These are phyloP conservation scores for Monotropa hypopitys DNA, from an alignment of 179 eudicot genomes.

Conservation along the genomic window DNA sequence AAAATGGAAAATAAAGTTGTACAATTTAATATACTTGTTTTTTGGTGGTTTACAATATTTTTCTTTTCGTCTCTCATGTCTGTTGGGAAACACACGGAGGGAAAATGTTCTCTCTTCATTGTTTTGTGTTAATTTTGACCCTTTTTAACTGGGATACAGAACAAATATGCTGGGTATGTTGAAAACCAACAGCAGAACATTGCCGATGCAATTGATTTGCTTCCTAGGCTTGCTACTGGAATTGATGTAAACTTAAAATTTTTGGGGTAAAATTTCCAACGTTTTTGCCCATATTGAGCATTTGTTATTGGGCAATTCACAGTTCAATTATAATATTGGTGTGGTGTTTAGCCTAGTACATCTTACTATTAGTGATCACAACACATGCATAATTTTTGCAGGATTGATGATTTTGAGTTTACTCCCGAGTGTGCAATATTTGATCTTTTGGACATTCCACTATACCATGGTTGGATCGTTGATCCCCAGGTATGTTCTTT, in stretches of 20 bases:
- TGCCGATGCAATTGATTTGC: constrained; percentile 86
- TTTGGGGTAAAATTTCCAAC: constrained; percentile 42
- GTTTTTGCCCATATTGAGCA: background rate
- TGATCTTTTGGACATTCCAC: constrained; percentile 85
- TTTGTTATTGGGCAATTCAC: background rate
- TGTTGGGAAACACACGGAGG: background rate
- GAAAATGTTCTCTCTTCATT: background rate
- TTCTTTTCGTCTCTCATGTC: background rate
- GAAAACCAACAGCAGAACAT: constrained; percentile 85
- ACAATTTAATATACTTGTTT: background rate
- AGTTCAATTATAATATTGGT: background rate
- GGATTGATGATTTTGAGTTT: constrained; percentile 93
- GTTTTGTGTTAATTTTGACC: constrained; percentile 4
- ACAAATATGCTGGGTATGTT: constrained; percentile 68
- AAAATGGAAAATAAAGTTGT: background rate
- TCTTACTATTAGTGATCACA: background rate
- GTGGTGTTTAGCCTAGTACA: background rate
- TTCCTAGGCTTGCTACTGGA: constrained; percentile 81
- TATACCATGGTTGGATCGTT: constrained; percentile 96
- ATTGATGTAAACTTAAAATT: constrained; percentile 92
- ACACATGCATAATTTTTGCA: constrained; percentile 17
- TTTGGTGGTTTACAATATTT: background rate
- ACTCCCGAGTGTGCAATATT: constrained; percentile 90
- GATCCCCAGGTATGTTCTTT: constrained; percentile 73
- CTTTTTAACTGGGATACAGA: constrained; percentile 33